Evolutionary conservation across 495 filamentous ascomycete species (phyloP).

Genomic region (Lepidopterella palustris): DNA sequence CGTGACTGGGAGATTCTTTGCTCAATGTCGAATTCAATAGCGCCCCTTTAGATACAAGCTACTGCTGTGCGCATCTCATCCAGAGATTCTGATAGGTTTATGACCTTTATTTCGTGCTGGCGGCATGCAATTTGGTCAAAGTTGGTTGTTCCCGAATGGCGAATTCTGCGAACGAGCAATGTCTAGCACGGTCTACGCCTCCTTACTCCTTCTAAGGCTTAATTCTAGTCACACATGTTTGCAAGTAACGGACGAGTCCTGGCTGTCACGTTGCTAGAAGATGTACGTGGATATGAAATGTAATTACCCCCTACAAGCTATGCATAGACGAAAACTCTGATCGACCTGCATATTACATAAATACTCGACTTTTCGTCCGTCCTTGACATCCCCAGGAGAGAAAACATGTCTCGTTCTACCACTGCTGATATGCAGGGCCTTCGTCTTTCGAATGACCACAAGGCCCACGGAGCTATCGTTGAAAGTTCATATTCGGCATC

Average conservation of each 20-base stretch:
- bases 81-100: neutral
- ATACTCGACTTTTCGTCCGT: neutral
- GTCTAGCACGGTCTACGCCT: neutral
- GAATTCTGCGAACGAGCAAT: neutral
- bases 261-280: neutral
- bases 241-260: neutral
- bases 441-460: neutral
- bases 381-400: neutral
- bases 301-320: neutral
- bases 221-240: neutral
- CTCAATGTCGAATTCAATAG: neutral
- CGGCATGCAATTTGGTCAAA: neutral
- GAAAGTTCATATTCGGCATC: neutral
- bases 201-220: neutral
- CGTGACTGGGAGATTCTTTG: neutral
- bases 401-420: neutral
- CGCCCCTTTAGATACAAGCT: neutral
- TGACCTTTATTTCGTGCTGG: neutral
- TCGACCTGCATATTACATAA: neutral
- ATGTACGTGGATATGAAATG: neutral
- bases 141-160: neutral
- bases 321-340: neutral
- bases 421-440: neutral
- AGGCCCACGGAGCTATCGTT: neutral
- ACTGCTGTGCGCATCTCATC: neutral